Evolutionary conservation across 257 asterid species (phyloP).

Genomic region (Solanum clarkiae): DNA sequence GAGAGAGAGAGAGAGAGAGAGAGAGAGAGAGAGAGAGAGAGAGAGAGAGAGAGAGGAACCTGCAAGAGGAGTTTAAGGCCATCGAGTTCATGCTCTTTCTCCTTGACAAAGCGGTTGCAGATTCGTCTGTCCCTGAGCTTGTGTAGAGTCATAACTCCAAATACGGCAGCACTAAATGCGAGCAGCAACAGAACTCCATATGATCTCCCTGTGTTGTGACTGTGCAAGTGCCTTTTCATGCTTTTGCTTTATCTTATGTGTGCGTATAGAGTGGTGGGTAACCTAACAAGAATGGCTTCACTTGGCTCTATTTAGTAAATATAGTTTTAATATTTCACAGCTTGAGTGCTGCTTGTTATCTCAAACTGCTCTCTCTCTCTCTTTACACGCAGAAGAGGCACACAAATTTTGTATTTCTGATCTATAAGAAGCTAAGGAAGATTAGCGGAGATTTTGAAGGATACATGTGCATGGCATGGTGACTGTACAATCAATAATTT

Average conservation of each 20-base stretch:
- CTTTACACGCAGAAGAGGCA: neutral
- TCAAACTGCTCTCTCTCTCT: slow-evolving; percentile 1
- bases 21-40: neutral
- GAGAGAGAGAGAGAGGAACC: slow-evolving; percentile 14
- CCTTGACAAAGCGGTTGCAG: slow-evolving; percentile 28
- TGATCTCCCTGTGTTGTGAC: slow-evolving; percentile 16
- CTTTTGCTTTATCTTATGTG: neutral
- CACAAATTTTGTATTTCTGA: neutral
- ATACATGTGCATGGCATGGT: slow-evolving; percentile 4
- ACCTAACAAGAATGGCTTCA: slow-evolving; percentile 6
- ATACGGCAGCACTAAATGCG: slow-evolving; percentile 37
- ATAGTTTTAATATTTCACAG: neutral
- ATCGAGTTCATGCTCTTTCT: slow-evolving; percentile 35
- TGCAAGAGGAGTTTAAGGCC: slow-evolving; percentile 50
- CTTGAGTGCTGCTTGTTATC: slow-evolving; percentile 1
- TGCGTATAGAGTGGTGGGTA: neutral
- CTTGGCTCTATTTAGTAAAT: neutral
- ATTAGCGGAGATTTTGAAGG: slow-evolving; percentile 1
- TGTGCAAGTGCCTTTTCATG: slow-evolving; percentile 7
- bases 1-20: neutral
- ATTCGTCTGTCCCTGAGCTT: slow-evolving; percentile 37
- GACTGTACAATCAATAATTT: neutral
- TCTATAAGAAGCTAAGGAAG: neutral
- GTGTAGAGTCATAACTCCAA: slow-evolving; percentile 47
- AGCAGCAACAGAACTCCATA: slow-evolving; percentile 26